Evolutionary conservation across 2,329 filamentous ascomycete species (phyloP), one percentile per base, ranked within the genome.

Genomic region (Neocucurbitaria cava): DNA sequence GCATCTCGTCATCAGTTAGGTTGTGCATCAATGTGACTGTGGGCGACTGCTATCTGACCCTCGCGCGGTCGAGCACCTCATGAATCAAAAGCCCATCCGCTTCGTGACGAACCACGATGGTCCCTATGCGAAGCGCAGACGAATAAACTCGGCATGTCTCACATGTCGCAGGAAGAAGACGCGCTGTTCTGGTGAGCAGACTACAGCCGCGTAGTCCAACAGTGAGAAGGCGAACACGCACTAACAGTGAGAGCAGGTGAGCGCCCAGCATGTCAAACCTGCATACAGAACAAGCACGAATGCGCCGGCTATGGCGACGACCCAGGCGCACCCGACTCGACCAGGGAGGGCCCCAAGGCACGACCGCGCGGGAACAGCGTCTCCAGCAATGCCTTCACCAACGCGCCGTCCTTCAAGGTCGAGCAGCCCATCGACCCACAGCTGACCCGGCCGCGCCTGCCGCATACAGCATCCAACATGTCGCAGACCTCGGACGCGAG

Each of bases 111-210:
- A 77, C 68, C 70, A 76, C 55, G 74, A 76, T 49, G 74, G 74
- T 11, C 75, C 75, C 46, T 77, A 77, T 57, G 74, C 75, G 33
- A 77, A 77, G 69, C 66, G 75, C 28, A 66, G 75, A 43, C 69
- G 75, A 53, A 77, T 77, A 61, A 77, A 76, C 58, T 72, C 74
- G 35, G 75, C 75, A 10, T 82, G 80, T 53, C 54, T 81, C 63
- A 81, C 79, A 18, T 82, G 80, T 59, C 72, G 80, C 8, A 77
- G 77, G 61, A 78, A 80, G 56, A 82, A 82, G 72, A 82, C 80
- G 55, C 78, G 79, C 40, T 82, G 80, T 57, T 79, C 77, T 15
- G 78, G 79, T 66, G 67, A 72, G 65, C 17, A 2, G 9, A 7
- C 24, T 26, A 9, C 24, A 9, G 11, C 11, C 18, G 49, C 9